These are phyloP conservation scores for Plasmodium vivax DNA, from an alignment of 169 alveolate species.

Conservation along the genomic window DNA sequence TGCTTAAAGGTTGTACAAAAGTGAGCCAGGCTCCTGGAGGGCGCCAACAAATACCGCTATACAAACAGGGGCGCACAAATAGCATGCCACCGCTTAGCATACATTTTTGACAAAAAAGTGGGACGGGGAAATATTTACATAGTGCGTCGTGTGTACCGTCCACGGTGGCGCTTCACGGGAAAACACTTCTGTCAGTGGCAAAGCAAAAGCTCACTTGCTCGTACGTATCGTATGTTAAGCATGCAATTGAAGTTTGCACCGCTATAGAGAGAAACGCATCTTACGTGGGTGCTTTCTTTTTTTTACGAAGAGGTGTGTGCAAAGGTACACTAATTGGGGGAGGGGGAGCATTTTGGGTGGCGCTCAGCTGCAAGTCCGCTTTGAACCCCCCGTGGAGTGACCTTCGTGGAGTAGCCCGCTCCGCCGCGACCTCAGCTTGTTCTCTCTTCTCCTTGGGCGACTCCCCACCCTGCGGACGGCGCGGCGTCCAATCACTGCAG, in stretches of 20 bases:
- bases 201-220: neutral
- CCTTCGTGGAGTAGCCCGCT: neutral
- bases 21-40: neutral
- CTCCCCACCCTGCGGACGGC: neutral
- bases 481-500: slow-evolving; percentile 11
- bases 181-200: neutral
- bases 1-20: neutral
- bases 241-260: neutral
- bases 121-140: neutral
- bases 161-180: neutral
- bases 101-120: neutral
- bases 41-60: neutral
- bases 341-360: neutral
- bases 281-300: neutral
- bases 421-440: neutral
- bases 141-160: neutral
- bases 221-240: neutral
- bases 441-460: neutral
- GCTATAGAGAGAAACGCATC: neutral
- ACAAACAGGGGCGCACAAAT: neutral
- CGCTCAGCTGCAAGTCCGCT: neutral
- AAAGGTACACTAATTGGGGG: neutral
- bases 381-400: neutral
- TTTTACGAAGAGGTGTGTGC: neutral
- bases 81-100: neutral